Conservation (phyloP, 73 alveolate genomes). For the Paramecium sexaurelia region DNA sequence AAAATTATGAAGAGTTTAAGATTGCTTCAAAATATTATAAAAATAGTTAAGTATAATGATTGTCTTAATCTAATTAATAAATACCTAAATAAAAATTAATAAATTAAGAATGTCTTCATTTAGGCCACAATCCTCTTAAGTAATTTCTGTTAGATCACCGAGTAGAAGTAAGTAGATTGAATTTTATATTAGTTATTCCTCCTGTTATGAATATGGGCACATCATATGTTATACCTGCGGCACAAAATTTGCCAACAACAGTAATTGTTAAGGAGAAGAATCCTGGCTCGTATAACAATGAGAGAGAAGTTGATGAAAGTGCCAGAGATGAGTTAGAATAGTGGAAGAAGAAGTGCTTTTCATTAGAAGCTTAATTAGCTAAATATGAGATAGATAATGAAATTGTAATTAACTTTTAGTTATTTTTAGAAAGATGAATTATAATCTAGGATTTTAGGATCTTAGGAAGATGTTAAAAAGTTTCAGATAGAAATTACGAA, state of each 20-base stretch:
- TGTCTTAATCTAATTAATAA: not conserved
- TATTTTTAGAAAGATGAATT: conserved; percentile 25
- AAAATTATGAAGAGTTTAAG: conserved; percentile 89
- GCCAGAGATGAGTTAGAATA: not conserved
- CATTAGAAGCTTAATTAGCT: conserved; percentile 44
- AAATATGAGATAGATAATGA: conserved; percentile 27
- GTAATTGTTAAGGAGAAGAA: not conserved
- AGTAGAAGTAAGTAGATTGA: not conserved
- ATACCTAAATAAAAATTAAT: not conserved
- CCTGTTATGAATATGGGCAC: not conserved
- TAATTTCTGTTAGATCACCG: not conserved
- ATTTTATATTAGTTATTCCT: not conserved
- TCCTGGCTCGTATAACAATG: not conserved
- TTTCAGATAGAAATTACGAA: not conserved
- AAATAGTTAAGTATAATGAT: not conserved
- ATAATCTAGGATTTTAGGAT: not conserved
- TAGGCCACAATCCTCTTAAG: not conserved
- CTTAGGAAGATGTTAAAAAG: conserved; percentile 30
- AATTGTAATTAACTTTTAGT: not conserved
- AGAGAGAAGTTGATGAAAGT: not conserved
- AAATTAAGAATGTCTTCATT: not conserved
- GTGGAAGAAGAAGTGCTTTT: conserved; percentile 24
- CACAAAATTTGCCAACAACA: not conserved
- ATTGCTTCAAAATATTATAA: conserved; percentile 75
- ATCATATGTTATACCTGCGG: conserved; percentile 5